A percentile compares a stretch with the other conserved stretches of the same genome.
phyloP scores from a whole-genome alignment of 257 asterid species.

The Paraleonurus japonicus region DNA sequence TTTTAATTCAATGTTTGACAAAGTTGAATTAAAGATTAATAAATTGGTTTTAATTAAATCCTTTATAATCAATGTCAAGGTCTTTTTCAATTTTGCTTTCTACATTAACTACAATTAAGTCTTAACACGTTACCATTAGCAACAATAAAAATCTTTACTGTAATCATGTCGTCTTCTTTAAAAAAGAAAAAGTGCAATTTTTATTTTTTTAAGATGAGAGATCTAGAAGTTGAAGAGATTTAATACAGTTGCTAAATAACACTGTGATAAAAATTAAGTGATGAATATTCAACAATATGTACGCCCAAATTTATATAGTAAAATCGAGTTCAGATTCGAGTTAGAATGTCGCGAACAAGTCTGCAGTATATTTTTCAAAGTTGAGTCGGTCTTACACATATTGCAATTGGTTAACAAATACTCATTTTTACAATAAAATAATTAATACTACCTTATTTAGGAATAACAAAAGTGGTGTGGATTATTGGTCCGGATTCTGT shows the following conservation, averaged over 20 bases:
- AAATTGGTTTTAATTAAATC: background rate
- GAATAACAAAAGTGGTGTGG: no score
- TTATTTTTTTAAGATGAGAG: background rate
- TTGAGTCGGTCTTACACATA: no score
- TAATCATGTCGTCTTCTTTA: constrained; percentile 20
- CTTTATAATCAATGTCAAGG: background rate
- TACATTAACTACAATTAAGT: constrained; percentile 25
- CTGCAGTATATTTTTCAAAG: no score
- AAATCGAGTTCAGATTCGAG: no score
- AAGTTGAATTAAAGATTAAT: constrained; percentile 24
- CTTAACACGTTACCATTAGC: constrained; percentile 35
- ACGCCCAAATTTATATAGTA: no score
- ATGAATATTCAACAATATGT: no score
- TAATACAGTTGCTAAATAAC: background rate
- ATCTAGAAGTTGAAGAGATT: background rate
- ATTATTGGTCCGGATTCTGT: no score
- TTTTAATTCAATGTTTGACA: constrained; percentile 10
- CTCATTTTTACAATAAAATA: no score
- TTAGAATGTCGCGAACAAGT: no score
- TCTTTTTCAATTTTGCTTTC: constrained; percentile 11
- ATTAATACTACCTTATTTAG: no score
- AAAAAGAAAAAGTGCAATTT: background rate
- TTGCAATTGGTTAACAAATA: no score
- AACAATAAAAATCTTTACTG: constrained; percentile 11
- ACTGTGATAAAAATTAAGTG: background rate